Base-by-base conservation (phyloP, 1,139 yeast genomes). In the Hansenula lynferdii region DNA sequence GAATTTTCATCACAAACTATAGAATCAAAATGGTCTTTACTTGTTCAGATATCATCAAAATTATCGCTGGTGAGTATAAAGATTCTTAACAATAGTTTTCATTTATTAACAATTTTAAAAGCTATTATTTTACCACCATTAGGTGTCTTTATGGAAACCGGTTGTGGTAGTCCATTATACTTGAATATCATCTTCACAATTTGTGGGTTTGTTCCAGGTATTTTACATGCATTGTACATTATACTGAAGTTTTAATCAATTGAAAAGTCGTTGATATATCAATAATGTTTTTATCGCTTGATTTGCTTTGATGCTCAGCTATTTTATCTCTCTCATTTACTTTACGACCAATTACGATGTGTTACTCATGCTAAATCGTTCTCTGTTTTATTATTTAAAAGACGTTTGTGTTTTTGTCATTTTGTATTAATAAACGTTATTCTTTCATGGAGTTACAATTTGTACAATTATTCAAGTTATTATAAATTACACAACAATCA, bases 81-180 rank as follows among this genome's bases (percentile, higher is more conserved):
- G 4, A 17, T n/a, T 12, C 8, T n/a, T 22, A 14, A 9, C 14
- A 28, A 25, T 30, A 19, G n/a, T 6, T 7, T 6, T 11, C 3
- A 3, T 14, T 10, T 18, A 25, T 29, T 31, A 34, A 34, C 27
- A 29, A 18, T 16, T 20, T 22, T 2, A 2, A 4, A 37, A 61
- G 89, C 89, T 22, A 56, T 81, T 53, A 61, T 83, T 50, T 65
- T 82, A 46, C 90, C 90, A 36, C 90, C 90, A 40, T 62, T 83
- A 45, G 90, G 89, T 45, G 92, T 83, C 15, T 80, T 80, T 62
- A 59, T 80, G 47, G 87, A 82, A 64, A 66, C 70, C 49, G 92
- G 90, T 28, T 77, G 85, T 57, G 62, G 71, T 18, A 56, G 65
- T 15, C 67, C 81, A 26, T 64, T 83, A 38, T 63, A 80, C 39